phyloP scores from a whole-genome alignment of 257 asterid genomes.

The Eustoma russellianum region DNA sequence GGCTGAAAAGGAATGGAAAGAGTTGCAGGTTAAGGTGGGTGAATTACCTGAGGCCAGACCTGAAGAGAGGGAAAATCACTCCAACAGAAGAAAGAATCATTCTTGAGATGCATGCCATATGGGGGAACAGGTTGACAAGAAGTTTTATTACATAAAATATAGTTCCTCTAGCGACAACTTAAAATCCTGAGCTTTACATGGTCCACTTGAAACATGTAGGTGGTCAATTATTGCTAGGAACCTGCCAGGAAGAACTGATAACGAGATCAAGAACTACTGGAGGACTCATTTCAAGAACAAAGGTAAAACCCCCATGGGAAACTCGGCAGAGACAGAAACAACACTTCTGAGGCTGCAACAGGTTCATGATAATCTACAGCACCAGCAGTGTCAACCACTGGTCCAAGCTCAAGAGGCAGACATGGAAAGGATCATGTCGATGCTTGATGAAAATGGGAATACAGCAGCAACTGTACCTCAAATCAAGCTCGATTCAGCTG shows the following conservation, averaged over 20 bases:
- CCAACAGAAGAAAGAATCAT: constrained; percentile 42
- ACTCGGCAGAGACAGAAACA: constrained; percentile 30
- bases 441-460: constrained; percentile 30
- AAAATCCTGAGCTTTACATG: too few relatives aligned
- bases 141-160: too few relatives aligned
- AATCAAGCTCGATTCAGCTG: constrained; percentile 24
- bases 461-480: constrained; percentile 20
- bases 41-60: constrained; percentile 38
- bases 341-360: constrained; percentile 54
- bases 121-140: constrained; percentile 32
- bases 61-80: constrained; percentile 31
- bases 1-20: constrained; percentile 36
- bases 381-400: constrained; percentile 3
- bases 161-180: too few relatives aligned
- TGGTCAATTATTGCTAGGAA: constrained; percentile 91
- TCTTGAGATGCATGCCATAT: constrained; percentile 35
- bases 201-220: constrained; percentile 16
- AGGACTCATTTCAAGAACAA: constrained; percentile 72
- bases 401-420: constrained; percentile 27
- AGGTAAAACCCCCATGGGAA: constrained; percentile 22
- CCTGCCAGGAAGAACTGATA: constrained; percentile 74
- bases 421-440: constrained; percentile 29
- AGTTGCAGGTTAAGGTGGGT: constrained; percentile 49
- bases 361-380: constrained; percentile 40
- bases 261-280: constrained; percentile 85